Base-by-base conservation (phyloP, 257 asterid species). In the Nemophila menziesii region DNA sequence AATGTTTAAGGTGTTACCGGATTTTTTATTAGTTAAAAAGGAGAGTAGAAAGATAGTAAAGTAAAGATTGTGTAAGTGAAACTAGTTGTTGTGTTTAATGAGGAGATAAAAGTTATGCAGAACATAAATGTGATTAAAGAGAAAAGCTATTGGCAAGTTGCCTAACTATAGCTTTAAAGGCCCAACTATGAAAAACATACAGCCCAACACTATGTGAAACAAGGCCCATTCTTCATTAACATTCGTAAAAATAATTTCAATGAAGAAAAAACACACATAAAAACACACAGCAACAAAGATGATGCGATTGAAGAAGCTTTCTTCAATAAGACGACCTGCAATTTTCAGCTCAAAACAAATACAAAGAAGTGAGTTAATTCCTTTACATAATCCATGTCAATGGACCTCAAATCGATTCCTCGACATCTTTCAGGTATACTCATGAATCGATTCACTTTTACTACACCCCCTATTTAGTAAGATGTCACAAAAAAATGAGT, bases 351-450 rank as follows among this genome's bases (percentile, higher is more conserved):
- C 68, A 33, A 60, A 46, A 51, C 53, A 19, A 37, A 43, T 39
- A 7, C 11, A 48, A n/a, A 24, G 5, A 5, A 43, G 41, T n/a
- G 61, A 71, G 27, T 17, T 26, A 14, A 58, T 71, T 20, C 72
- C 76, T 52, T 26, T 39, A 4, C 57, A 20, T 33, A 56, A 43
- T 65, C 92, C 94, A 34, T 69, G 60, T 15, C 86, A 52, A 58
- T 68, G 73, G 86, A 72, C 62, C 29, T 71, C 89, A 45, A 56
- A 36, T 22, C 96, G 98, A 56, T 90, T 69, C 60, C 71, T 79
- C 20, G 94, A 81, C 60, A 52, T 90, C 63, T 69, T 70, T 44
- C 89, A 90, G 96, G 96, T 81, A 55, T 0, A 58, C 7, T 18
- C 13, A 8, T 18, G 4, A 12, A 2, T 13, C 9, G 12, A 29